phyloP scores from a whole-genome alignment of 805 yeast species.

The Hanseniaspora vineae region DNA sequence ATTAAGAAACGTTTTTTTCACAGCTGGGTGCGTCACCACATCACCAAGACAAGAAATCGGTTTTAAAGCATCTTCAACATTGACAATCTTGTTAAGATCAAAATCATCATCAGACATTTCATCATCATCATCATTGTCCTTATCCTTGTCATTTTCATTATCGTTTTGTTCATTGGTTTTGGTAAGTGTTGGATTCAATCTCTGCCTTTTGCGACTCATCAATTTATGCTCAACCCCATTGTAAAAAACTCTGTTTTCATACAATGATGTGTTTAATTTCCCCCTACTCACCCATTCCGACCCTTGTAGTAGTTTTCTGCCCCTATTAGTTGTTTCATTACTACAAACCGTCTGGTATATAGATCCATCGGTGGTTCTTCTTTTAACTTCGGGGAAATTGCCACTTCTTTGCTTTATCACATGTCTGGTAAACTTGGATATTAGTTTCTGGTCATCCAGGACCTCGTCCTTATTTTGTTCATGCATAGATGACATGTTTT shows the following conservation, averaged over 20 bases:
- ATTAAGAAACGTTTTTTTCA: constrained; percentile 48
- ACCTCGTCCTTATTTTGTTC: background rate
- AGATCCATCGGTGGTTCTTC: constrained; percentile 11
- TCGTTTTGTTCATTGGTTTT: too few relatives aligned
- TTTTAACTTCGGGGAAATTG: constrained; percentile 20
- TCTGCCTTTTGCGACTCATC: constrained; percentile 17
- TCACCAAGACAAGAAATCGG: constrained; percentile 79
- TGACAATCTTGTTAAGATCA: constrained; percentile 36
- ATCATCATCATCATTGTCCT: constrained; percentile 19
- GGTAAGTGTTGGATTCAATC: background rate
- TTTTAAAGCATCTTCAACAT: constrained; percentile 47
- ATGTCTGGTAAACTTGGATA: constrained; percentile 16
- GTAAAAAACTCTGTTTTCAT: constrained; percentile 21
- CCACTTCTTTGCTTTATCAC: constrained; percentile 22
- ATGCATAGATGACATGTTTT: background rate
- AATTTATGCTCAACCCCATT: constrained; percentile 25
- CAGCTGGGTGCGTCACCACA: constrained; percentile 54
- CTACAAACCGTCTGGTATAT: constrained; percentile 15
- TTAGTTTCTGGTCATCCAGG: constrained; percentile 10
- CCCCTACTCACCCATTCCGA: constrained; percentile 35
- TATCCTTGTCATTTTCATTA: constrained; percentile 6
- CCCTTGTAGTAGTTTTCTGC: constrained; percentile 41
- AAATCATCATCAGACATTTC: constrained; percentile 12
- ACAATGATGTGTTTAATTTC: constrained; percentile 23
- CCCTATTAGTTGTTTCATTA: constrained; percentile 37